Base-by-base conservation (phyloP, 352 stramenopile genomes). In the Globisporangium polare region DNA sequence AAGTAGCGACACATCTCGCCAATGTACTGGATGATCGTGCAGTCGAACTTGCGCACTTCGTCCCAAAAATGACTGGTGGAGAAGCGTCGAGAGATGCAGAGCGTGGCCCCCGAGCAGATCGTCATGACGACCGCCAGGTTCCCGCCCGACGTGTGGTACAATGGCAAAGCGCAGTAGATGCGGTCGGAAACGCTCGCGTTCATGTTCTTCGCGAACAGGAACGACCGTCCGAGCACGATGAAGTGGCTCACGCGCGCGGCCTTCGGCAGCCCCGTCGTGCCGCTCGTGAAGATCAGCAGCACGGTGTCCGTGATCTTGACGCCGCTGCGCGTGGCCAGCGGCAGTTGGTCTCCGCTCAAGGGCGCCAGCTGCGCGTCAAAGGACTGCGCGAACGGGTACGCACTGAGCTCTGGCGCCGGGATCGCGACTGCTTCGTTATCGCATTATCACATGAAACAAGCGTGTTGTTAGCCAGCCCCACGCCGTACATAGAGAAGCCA, bases 1-100 rank as follows among this genome's bases (percentile, higher is more conserved):
- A 97, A 66, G 70, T 97, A 97, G 2, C 88, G 72, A 66, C 83
- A 95, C 72, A 97, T 90, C 46, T 97, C 89, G 20, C 89, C 90
- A 66, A 97, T 97, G 64, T 97, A 97, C 63, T 97, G 89, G 15
- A 95, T 67, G 31, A 96, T 68, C 1, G 89, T 97, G 56, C 66
- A 78, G 49, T 92, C 68, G 42, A 86, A 82, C n/a, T 63, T 54
- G 17, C 77, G 68, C 22, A 90, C 82, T 77, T 96, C 86, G 22
- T 79, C 62, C 83, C 84, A 94, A 51, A 92, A 95, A 31, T 75
- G 73, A 15, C 67, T 74, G 17, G 76, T 83, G 15, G 83, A 94
- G 69, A 95, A 93, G 18, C 85, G 80, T 5, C 73, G 71, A n/a
- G 78, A 84, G 37, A 96, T 80, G 20, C 80, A 86, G 12, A 95